These are phyloP conservation scores for Alloteropsis semialata DNA, from an alignment of 176 grass and related monocot genomes.

Conservation along the genomic window DNA sequence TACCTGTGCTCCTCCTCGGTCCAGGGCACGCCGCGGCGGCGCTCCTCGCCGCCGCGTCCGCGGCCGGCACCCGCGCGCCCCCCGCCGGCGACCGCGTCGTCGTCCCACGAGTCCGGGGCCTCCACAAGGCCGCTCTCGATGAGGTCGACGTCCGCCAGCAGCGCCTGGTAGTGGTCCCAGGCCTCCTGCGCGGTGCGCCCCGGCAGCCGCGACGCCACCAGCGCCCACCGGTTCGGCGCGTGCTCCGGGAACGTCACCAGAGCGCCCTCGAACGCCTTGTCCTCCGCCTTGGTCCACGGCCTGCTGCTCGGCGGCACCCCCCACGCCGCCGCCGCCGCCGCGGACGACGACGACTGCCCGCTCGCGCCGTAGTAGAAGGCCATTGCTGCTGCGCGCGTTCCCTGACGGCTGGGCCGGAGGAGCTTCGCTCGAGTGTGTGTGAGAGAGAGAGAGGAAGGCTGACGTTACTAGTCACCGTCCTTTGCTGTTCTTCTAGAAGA, in stretches of 20 bases:
- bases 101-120: conserved; percentile 41
- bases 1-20: conserved; percentile 90
- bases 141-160: conserved; percentile 56
- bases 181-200: conserved; percentile 54
- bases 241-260: conserved; percentile 65
- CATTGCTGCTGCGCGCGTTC: not conserved
- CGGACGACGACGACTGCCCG: not conserved
- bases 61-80: not conserved
- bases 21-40: conserved; percentile 76
- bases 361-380: conserved; percentile 33
- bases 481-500: no score
- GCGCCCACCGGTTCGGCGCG: conserved; percentile 52
- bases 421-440: not conserved
- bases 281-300: conserved; percentile 73
- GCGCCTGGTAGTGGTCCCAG: conserved; percentile 58
- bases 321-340: not conserved
- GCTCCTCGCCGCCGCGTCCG: conserved; percentile 28
- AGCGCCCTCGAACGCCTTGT: conserved; percentile 81
- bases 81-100: not conserved
- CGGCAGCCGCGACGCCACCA: conserved; percentile 56
- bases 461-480: not conserved
- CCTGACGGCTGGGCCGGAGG: not conserved
- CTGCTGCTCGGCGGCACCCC: not conserved
- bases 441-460: not conserved
- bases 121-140: conserved; percentile 76